These are phyloP conservation scores for Phytophthora aleatoria DNA, from an alignment of 352 stramenopile genomes.

Conservation along the genomic window DNA sequence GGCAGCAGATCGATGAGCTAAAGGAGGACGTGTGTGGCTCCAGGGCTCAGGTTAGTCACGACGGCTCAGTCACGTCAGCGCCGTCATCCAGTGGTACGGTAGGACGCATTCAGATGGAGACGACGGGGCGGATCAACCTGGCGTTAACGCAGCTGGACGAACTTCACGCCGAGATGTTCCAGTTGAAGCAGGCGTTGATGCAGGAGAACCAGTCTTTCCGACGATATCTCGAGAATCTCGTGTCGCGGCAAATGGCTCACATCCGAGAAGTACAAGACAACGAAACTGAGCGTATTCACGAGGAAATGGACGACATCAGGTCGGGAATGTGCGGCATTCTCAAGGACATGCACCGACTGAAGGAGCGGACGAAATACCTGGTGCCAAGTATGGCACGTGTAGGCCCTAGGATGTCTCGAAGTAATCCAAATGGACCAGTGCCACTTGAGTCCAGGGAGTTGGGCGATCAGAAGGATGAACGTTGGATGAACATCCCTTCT, in stretches of 20 bases:
- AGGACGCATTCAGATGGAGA: slow-evolving; percentile 15
- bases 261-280: slow-evolving; percentile 56
- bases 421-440: slow-evolving; percentile 17
- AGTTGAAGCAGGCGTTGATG: slow-evolving; percentile 53
- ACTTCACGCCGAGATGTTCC: slow-evolving; percentile 54
- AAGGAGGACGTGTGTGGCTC: slow-evolving; percentile 33
- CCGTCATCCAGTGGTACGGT: slow-evolving; percentile 4
- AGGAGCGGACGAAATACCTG: slow-evolving; percentile 75
- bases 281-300: slow-evolving; percentile 53
- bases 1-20: slow-evolving; percentile 28
- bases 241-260: slow-evolving; percentile 53
- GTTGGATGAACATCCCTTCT: slow-evolving; percentile 9
- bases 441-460: slow-evolving; percentile 4
- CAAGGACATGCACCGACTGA: slow-evolving; percentile 70
- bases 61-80: not conserved
- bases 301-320: slow-evolving; percentile 69
- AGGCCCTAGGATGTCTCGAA: slow-evolving; percentile 23
- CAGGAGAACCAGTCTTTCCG: slow-evolving; percentile 56
- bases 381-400: slow-evolving; percentile 48
- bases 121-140: slow-evolving; percentile 44
- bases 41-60: slow-evolving; percentile 19
- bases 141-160: slow-evolving; percentile 52
- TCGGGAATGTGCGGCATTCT: slow-evolving; percentile 69
- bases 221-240: slow-evolving; percentile 54
- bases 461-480: slow-evolving; percentile 21